Evolutionary conservation across 345 rosid genomes (phyloP), one percentile per base, ranked within the genome.

Genomic region (Corchorus capsularis): DNA sequence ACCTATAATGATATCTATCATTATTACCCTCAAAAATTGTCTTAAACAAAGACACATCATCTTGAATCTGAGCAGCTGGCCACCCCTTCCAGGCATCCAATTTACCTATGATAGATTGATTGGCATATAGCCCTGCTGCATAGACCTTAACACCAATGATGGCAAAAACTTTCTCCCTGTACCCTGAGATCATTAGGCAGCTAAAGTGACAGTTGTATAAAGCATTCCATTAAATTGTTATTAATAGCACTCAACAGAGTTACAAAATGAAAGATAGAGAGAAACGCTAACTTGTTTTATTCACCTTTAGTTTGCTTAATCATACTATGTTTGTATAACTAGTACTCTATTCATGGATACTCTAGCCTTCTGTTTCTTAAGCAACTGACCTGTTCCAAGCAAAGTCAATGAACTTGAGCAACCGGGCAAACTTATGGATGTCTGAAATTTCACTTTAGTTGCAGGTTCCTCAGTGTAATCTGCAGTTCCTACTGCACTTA

Each of bases 121-220:
- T 80, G 32, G 84, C 71, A 68, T 90, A 93, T 9, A 93, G 72
- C 50, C 94, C 99, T 1, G 94, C 98, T 68, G 96, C 97, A 69
- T 95, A 89, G 79, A 93, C 98, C 86, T 93, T 92, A 15, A 91
- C 92, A 45, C 96, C 92, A 9, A 95, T 87, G 71, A 93, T 84
- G 17, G 96, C 99, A 85, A 93, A 88, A 68, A 83, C 89, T 79
- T 91, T 95, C 89, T 93, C 98, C 83, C 96, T 87, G 82, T 85
- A 89, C 69, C 99, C 98, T 91, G 94, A 72, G 72, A 79, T 63
- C 27, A 63, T 80, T 37, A n/a, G 57, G 53, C 41, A 5, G 62
- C 72, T 56, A 61, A 69, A 62, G 54, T 41, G 56, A 52, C 37
- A 27, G 41, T 0, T 8, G 34, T 1, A 54, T 13, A 16, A 34